Conservation (phyloP, 2,329 filamentous ascomycete genomes). For the Plenodomus tracheiphilus region DNA sequence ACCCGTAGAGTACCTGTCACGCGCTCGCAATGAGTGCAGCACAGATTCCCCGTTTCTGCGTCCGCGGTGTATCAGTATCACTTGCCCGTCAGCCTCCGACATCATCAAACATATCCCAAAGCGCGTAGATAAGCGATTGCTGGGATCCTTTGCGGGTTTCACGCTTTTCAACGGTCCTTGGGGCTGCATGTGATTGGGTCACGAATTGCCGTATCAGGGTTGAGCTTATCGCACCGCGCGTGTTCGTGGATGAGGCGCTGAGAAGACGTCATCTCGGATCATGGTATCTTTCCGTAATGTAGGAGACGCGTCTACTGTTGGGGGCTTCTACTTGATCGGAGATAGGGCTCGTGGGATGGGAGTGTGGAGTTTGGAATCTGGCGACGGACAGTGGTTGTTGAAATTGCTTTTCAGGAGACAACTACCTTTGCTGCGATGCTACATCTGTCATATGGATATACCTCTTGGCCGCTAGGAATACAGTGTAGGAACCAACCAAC, state of each 20-base stretch:
- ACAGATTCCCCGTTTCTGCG: background rate
- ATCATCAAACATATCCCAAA: background rate
- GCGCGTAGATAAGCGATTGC: background rate
- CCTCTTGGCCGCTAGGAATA: too few relatives aligned
- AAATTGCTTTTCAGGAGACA: too few relatives aligned
- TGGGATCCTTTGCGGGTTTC: background rate
- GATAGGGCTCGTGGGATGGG: too few relatives aligned
- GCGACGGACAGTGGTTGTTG: too few relatives aligned
- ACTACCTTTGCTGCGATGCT: too few relatives aligned
- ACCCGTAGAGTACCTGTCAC: too few relatives aligned
- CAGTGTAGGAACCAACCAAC: too few relatives aligned
- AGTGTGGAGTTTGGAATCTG: too few relatives aligned
- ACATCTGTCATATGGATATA: too few relatives aligned
- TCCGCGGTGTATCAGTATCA: background rate
- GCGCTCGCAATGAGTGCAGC: background rate
- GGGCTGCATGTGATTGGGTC: background rate
- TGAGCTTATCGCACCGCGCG: background rate
- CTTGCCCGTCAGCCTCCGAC: background rate
- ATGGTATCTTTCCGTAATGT: too few relatives aligned
- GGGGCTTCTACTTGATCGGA: too few relatives aligned
- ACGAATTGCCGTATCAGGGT: background rate
- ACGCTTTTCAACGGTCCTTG: background rate
- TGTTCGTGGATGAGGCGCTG: background rate
- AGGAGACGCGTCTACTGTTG: too few relatives aligned
- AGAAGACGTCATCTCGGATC: background rate